Evolutionary conservation across 768 basidiomycete species (phyloP), one percentile per base, ranked within the genome.

Genomic region (Russula sp.): DNA sequence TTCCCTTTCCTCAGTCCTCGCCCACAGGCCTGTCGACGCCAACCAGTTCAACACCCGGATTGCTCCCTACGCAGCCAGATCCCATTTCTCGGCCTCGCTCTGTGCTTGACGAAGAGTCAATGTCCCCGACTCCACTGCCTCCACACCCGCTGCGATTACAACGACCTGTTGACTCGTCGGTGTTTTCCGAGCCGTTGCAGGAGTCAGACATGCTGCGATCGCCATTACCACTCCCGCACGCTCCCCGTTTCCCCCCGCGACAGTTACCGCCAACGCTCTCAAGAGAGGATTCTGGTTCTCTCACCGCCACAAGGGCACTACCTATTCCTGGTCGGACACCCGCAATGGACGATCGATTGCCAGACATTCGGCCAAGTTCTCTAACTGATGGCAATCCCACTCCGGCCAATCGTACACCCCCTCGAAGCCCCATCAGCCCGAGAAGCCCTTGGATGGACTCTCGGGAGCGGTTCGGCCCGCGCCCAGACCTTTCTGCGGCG

Each of bases 391-490:
- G 42, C 9, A 56, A 40, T 52, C 31, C 42, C 35, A 56, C 48
- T 27, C 27, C 65, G 10, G 53, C 40, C 9, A 59, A 57, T 18
- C 61, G 62, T 27, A 62, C 80, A 11, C 84, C 87, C 32, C 84
- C 86, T 53, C 82, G 81, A 42, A 88, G 87, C 52, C 88, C 88
- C 11, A 76, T 82, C 57, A 85, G 80, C 64, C 79, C 82, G 47
- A 73, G 74, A 48, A 80, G 79, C 57, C 81, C 79, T 8, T 74
- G 76, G 34, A 73, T 74, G 55, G 67, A 71, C n/a, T 66, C 75
- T 14, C 75, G 75, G 42, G 70, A 78, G 35, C 74, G 71, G 64
- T 64, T 62, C 47, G 62, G 61, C n/a, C 48, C 54, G 31, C 62
- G 68, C 7, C 48, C 59, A 8, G 64, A 68, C 59, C 52, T 53